A percentile compares a stretch with the other conserved stretches of the same genome.
phyloP scores from a whole-genome alignment of 169 alveolate species.

The Plasmodium gonderi region DNA sequence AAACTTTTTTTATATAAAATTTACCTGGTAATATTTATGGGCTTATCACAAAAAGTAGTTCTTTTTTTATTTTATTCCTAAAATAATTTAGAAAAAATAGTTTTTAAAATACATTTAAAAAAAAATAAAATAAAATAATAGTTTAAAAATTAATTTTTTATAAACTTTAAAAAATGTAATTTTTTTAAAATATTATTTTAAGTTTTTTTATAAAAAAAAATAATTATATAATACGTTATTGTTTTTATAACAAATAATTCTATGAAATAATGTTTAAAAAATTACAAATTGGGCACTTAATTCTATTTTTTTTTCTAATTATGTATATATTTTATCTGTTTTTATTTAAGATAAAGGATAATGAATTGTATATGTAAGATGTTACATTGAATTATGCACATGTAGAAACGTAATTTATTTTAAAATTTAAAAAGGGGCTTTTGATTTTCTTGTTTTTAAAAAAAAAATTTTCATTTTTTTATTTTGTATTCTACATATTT shows the following conservation, averaged over 20 bases:
- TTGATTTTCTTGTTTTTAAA: no score
- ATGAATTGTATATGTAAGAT: not conserved
- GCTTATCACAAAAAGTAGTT: not conserved
- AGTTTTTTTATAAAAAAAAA: not conserved
- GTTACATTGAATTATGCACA: not conserved
- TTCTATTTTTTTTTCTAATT: no score
- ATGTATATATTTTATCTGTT: not conserved
- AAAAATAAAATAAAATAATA: not conserved
- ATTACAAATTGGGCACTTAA: no score
- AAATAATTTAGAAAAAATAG: not conserved
- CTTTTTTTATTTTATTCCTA: not conserved
- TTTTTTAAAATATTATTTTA: not conserved
- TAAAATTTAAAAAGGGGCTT: not conserved
- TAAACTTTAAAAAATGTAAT: not conserved
- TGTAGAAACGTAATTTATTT: not conserved
- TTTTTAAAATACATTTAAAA: not conserved
- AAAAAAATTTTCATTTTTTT: not conserved
- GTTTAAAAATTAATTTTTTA: not conserved
- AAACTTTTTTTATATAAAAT: not conserved
- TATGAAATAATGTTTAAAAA: no score
- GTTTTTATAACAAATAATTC: no score
- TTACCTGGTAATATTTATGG: not conserved
- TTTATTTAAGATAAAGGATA: not conserved
- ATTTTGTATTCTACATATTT: not conserved
- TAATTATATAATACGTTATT: no score